Evolutionary conservation across 768 basidiomycete genomes (phyloP).

Genomic region (Lanmaoa pseudosensibilis): DNA sequence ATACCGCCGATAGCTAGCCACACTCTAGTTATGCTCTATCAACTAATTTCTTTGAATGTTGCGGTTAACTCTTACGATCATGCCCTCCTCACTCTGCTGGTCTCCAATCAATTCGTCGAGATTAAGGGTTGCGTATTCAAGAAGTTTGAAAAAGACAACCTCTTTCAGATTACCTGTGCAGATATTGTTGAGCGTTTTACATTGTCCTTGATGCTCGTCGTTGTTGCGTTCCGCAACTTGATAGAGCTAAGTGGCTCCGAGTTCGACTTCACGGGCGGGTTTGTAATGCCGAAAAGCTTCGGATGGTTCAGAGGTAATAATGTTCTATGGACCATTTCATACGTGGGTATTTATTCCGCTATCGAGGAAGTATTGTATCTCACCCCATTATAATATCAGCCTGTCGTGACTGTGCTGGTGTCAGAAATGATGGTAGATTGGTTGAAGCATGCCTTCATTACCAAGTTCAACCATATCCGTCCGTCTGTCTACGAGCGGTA

Average conservation of each 20-base stretch:
- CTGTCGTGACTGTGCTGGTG: constrained; percentile 84
- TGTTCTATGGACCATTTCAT: constrained; percentile 84
- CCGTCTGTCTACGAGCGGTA: constrained; percentile 94
- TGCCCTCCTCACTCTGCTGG: constrained; percentile 86
- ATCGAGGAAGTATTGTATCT: background rate
- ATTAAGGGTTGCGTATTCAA: constrained; percentile 99
- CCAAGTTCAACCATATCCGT: constrained; percentile 98
- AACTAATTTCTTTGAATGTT: constrained; percentile 91
- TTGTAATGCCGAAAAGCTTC: constrained; percentile 78
- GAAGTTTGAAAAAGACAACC: constrained; percentile 97
- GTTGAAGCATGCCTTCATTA: constrained; percentile 99
- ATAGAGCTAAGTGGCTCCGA: constrained; percentile 92
- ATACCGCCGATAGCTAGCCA: constrained; percentile 62
- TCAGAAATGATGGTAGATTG: constrained; percentile 97
- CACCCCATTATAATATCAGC: constrained; percentile 46
- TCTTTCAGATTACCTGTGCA: constrained; percentile 98
- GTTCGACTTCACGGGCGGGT: constrained; percentile 70
- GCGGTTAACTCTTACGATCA: constrained; percentile 99
- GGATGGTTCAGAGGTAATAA: constrained; percentile 82
- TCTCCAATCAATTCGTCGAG: constrained; percentile 99
- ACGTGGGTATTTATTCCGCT: constrained; percentile 51
- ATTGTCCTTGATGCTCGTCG: constrained; percentile 82
- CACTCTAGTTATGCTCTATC: constrained; percentile 93
- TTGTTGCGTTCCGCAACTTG: constrained; percentile 91
- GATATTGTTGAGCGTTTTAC: constrained; percentile 99